Conservation (phyloP, 2,329 filamentous ascomycete species). For the Emericellopsis cladophorae region DNA sequence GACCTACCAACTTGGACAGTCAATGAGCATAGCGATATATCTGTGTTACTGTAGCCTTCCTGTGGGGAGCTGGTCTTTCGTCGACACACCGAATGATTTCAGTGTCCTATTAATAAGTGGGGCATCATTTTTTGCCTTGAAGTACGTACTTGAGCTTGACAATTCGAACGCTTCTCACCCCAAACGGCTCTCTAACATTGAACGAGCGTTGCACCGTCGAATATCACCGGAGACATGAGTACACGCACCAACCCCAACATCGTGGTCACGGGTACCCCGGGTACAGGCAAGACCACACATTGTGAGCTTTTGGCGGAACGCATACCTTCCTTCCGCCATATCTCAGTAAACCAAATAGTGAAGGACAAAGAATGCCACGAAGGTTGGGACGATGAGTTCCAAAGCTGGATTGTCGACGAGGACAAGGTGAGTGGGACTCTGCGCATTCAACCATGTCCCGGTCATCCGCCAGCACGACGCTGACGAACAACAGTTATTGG, state of each 20-base stretch:
- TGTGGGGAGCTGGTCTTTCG: too few relatives aligned
- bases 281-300: conserved; percentile 91
- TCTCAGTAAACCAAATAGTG: conserved; percentile 83
- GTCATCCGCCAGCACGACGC: not conserved
- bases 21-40: too few relatives aligned
- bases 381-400: conserved; percentile 72
- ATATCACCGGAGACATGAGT: not conserved
- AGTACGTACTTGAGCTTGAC: too few relatives aligned
- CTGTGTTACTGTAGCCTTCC: too few relatives aligned
- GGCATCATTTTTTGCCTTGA: too few relatives aligned
- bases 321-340: conserved; percentile 59
- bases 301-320: conserved; percentile 68
- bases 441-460: not conserved
- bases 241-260: conserved; percentile 62
- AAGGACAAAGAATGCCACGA: conserved; percentile 83
- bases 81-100: too few relatives aligned
- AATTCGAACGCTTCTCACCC: too few relatives aligned
- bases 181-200: too few relatives aligned
- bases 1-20: too few relatives aligned
- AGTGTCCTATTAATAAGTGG: too few relatives aligned
- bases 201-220: too few relatives aligned
- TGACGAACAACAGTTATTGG: conserved; percentile 50
- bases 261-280: conserved; percentile 88
- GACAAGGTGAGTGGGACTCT: conserved; percentile 57
- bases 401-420: conserved; percentile 90